Percentiles rank a stretch among this genome's conserved stretches.
Evolutionary conservation across 1,139 yeast species (phyloP).

Genomic region (Candida smagusa): DNA sequence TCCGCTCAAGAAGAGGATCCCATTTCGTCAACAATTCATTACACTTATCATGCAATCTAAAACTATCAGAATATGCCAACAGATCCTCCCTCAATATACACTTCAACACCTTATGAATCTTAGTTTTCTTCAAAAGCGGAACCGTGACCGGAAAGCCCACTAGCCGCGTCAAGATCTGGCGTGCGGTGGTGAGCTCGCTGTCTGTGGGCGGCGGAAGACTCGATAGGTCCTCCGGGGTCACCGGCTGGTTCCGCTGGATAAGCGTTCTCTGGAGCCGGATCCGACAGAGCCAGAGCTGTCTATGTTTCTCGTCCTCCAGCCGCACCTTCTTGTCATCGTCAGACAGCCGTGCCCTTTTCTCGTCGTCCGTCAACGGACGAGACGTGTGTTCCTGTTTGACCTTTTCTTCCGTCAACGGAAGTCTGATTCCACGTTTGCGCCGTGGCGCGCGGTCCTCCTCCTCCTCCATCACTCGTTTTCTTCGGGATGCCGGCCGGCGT

Average conservation of each 20-base stretch:
- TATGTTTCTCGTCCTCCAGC: slow-evolving; percentile 29
- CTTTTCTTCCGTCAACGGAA: slow-evolving; percentile 1
- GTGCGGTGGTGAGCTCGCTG: slow-evolving; percentile 53
- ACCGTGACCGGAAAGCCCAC: slow-evolving; percentile 52
- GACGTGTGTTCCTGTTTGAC: slow-evolving; percentile 4
- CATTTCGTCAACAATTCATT: slow-evolving; percentile 43
- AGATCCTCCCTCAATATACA: slow-evolving; percentile 43
- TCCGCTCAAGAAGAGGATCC: slow-evolving; percentile 35
- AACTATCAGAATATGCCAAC: slow-evolving; percentile 44
- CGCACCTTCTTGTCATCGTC: too few species aligned
- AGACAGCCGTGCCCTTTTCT: slow-evolving; percentile 39
- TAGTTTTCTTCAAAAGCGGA: slow-evolving; percentile 50
- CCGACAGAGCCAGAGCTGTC: slow-evolving; percentile 48
- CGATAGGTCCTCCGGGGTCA: slow-evolving; percentile 33
- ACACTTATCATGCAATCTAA: slow-evolving; percentile 47
- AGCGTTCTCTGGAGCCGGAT: slow-evolving; percentile 44
- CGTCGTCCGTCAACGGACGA: slow-evolving; percentile 28
- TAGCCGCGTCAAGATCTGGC: slow-evolving; percentile 50
- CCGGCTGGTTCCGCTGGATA: slow-evolving; percentile 43
- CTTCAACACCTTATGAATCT: slow-evolving; percentile 52
- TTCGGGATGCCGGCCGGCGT: slow-evolving; percentile 4
- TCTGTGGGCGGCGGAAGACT: slow-evolving; percentile 42
- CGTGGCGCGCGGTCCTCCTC: too few species aligned
- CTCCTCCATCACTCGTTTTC: not conserved
- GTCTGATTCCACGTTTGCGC: slow-evolving; percentile 1